Conservation (phyloP, 1,139 yeast species). For the Lodderomyces theae region DNA sequence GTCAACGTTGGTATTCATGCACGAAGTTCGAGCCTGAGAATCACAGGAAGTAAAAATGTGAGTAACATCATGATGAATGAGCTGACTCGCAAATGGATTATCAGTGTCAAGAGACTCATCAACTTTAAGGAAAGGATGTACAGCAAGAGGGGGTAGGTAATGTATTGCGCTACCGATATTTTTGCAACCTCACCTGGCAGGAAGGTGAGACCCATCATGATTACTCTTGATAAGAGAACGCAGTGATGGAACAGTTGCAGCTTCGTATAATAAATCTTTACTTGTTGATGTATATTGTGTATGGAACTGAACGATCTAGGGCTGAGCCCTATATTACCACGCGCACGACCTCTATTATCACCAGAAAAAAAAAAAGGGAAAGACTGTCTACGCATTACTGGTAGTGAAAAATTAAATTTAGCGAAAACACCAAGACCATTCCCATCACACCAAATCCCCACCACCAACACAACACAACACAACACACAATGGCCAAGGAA, state of each 20-base stretch:
- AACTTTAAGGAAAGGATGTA: slow-evolving; percentile 45
- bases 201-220: too few relatives aligned
- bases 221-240: too few relatives aligned
- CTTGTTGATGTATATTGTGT: too few relatives aligned
- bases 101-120: slow-evolving; percentile 67
- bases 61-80: slow-evolving; percentile 84
- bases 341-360: not conserved
- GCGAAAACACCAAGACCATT: slow-evolving; percentile 15
- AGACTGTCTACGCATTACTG: not conserved
- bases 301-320: too few relatives aligned
- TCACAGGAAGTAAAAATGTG: slow-evolving; percentile 39
- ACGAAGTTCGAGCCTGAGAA: slow-evolving; percentile 50
- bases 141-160: not conserved
- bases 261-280: too few relatives aligned
- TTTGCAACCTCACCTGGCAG: too few relatives aligned
- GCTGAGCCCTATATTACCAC: slow-evolving; percentile 13
- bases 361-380: not conserved
- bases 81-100: slow-evolving; percentile 71
- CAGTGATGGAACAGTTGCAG: too few relatives aligned
- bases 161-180: not conserved
- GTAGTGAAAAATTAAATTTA: slow-evolving; percentile 2
- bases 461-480: not conserved
- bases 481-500: slow-evolving; percentile 44
- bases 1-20: slow-evolving; percentile 78
- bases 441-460: not conserved